Conservation (phyloP, 2,329 filamentous ascomycete species). For the Hortaea werneckii region DNA sequence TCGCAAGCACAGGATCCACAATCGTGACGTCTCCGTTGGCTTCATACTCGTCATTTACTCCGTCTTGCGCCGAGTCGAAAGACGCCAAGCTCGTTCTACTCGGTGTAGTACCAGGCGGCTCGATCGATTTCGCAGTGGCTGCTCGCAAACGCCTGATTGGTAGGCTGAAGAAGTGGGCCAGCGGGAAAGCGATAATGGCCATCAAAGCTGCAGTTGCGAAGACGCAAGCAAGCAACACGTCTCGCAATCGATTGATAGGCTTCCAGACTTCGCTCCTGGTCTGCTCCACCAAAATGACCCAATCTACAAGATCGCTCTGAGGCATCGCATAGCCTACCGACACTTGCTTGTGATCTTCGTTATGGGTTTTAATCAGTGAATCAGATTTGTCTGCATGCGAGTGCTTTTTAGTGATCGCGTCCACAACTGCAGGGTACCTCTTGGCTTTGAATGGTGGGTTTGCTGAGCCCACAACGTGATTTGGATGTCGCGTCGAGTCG, state of each 20-base stretch:
- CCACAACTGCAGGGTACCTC: slow-evolving; percentile 52
- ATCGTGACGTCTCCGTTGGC: slow-evolving; percentile 37
- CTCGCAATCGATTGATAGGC: slow-evolving; percentile 64
- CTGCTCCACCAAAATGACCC: slow-evolving; percentile 76
- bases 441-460: slow-evolving; percentile 48
- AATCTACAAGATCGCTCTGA: slow-evolving; percentile 59
- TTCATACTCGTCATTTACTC: slow-evolving; percentile 18
- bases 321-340: slow-evolving; percentile 73
- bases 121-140: slow-evolving; percentile 64
- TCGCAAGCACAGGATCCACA: slow-evolving; percentile 29
- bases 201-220: slow-evolving; percentile 69
- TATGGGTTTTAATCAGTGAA: slow-evolving; percentile 51
- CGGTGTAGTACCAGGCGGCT: slow-evolving; percentile 47
- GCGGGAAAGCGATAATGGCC: slow-evolving; percentile 61
- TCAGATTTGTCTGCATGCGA: slow-evolving; percentile 52
- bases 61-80: slow-evolving; percentile 10
- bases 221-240: slow-evolving; percentile 72
- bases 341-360: slow-evolving; percentile 60
- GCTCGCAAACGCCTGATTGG: slow-evolving; percentile 68
- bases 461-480: slow-evolving; percentile 27
- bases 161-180: slow-evolving; percentile 70
- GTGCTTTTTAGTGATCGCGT: slow-evolving; percentile 44
- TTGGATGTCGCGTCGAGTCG: slow-evolving; percentile 18
- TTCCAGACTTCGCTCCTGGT: slow-evolving; percentile 61
- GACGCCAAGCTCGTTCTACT: slow-evolving; percentile 32